These are phyloP conservation scores for Peronospora destructor DNA, from an alignment of 352 stramenopile species.

Conservation along the genomic window DNA sequence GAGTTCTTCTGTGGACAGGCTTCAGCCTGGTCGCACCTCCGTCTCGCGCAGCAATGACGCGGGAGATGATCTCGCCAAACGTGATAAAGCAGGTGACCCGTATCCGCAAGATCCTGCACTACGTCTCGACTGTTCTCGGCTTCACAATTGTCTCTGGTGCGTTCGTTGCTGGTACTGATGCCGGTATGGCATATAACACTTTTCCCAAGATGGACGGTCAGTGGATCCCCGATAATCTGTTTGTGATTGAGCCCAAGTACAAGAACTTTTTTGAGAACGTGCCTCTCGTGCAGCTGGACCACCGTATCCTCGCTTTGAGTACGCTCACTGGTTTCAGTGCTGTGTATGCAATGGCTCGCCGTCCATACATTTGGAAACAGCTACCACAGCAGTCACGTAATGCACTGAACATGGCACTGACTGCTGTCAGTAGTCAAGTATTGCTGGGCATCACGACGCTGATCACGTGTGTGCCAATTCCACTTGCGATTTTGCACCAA, in stretches of 20 bases:
- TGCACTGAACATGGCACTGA: constrained; percentile 74
- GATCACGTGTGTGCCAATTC: constrained; percentile 94
- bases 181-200: constrained; percentile 96
- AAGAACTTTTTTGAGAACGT: constrained; percentile 98
- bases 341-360: constrained; percentile 61
- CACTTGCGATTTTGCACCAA: constrained; percentile 94
- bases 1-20: constrained; percentile 91
- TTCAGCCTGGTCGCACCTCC: constrained; percentile 84
- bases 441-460: constrained; percentile 95
- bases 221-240: constrained; percentile 93
- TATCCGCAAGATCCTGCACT: constrained; percentile 62
- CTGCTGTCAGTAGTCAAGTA: constrained; percentile 74
- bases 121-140: constrained; percentile 55
- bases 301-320: constrained; percentile 91
- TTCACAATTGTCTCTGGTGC: constrained; percentile 86
- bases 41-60: constrained; percentile 48
- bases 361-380: constrained; percentile 78
- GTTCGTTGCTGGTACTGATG: constrained; percentile 98
- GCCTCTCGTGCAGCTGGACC: constrained; percentile 97
- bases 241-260: constrained; percentile 85
- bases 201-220: constrained; percentile 94
- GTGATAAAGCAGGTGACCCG: constrained; percentile 55
- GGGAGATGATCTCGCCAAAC: constrained; percentile 77
- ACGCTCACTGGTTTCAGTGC: constrained; percentile 73
- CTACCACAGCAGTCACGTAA: constrained; percentile 70